phyloP scores from a whole-genome alignment of 2,329 filamentous ascomycete genomes.

The Chrysosporium queenslandicum region DNA sequence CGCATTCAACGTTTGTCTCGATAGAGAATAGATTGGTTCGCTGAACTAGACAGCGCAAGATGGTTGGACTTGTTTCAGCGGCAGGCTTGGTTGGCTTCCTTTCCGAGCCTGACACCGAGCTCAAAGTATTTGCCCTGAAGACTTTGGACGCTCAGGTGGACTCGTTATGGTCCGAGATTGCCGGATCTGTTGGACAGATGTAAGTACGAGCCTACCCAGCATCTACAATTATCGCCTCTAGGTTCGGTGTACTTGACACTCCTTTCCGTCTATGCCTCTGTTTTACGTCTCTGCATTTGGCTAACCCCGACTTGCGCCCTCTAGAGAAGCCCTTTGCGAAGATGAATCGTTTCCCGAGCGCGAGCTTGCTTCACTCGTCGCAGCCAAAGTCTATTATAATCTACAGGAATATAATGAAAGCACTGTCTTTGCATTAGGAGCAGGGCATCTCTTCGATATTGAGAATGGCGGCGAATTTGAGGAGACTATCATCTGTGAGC shows the following conservation, averaged over 20 bases:
- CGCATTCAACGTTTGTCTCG: not conserved
- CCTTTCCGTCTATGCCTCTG: not conserved
- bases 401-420: slow-evolving; percentile 98
- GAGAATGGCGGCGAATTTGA: slow-evolving; percentile 90
- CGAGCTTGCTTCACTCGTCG: slow-evolving; percentile 84
- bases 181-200: slow-evolving; percentile 86
- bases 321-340: slow-evolving; percentile 91
- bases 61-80: slow-evolving; percentile 90
- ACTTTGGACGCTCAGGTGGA: slow-evolving; percentile 95
- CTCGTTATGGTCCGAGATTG: slow-evolving; percentile 94
- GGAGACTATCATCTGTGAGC: slow-evolving; percentile 83
- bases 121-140: slow-evolving; percentile 90
- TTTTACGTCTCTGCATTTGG: not conserved
- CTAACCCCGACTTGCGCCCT: not conserved
- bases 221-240: not conserved
- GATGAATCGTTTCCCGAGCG: slow-evolving; percentile 90
- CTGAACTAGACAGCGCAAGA: slow-evolving; percentile 36
- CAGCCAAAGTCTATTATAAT: slow-evolving; percentile 98
- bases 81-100: slow-evolving; percentile 92
- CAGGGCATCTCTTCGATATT: slow-evolving; percentile 89
- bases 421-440: slow-evolving; percentile 93
- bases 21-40: not conserved
- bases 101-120: slow-evolving; percentile 83
- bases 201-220: slow-evolving; percentile 41
- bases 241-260: not conserved